Base-by-base conservation (phyloP, 352 stramenopile genomes). In the Phytophthora sp. region DNA sequence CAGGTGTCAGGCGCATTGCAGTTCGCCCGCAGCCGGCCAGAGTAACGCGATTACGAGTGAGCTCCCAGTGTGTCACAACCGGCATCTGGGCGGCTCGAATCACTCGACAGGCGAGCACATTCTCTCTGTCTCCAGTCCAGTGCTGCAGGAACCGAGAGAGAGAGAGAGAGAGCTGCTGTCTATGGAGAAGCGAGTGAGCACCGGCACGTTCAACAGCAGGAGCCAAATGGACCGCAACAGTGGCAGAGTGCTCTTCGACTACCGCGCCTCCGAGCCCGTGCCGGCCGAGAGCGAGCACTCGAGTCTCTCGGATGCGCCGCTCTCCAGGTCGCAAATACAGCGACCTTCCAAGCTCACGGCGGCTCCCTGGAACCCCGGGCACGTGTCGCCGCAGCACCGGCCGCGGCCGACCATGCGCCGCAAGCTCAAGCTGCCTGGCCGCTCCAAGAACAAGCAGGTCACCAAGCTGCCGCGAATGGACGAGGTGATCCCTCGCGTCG, bases 391-490 rank as follows among this genome's bases (percentile, higher is more conserved):
- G 23, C 66, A 60, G 23, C 12, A 39, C 12, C 49, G 21, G 18
- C 58, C 30, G 13, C 68, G 49, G 15, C 24, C 66, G 17, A 35
- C 43, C 1, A 65, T 66, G 41, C 52, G 68, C 1, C 65, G 50
- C 10, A 74, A 74, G 4, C 64, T 77, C 26, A 74, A 74, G 26
- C 50, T 77, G 12, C 59, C 58, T 5, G 46, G 44, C 1, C 64
- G 64, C 8, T 58, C 44, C 27, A 71, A 60, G 59, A 24, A 59
- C 49, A 74, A 74, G 28, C 66, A 70, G 3, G 35, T 59, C 1
- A 23, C 51, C 21, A 74, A 72, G 23, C 55, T 74, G 17, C 69
- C 72, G 17, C 57, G 72, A 15, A 76, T 81, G 53, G 60, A 75
- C 43, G 69, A 75, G 31, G 70, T 75, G 5, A 73, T 72, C 39